Percentiles rank a stretch among this genome's conserved stretches.
Evolutionary conservation across 176 grass and related monocot genomes (phyloP).

Genomic region (Eragrostis nindensis): DNA sequence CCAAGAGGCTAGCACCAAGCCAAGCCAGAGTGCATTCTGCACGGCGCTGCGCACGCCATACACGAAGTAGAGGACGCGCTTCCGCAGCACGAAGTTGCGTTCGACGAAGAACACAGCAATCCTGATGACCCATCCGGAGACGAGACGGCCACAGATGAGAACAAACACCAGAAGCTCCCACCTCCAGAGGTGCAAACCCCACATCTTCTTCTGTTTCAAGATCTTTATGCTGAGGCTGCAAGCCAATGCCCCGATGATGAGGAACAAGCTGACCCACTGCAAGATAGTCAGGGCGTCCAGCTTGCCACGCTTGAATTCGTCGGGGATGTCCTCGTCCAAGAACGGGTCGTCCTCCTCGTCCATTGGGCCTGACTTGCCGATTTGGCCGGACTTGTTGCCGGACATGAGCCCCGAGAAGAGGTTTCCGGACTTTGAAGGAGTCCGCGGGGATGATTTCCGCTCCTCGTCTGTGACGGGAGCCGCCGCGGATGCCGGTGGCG

Average conservation of each 20-base stretch:
- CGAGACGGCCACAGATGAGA: conserved; percentile 80
- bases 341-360: conserved; percentile 85
- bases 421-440: conserved; percentile 49
- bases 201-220: conserved; percentile 40
- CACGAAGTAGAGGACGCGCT: conserved; percentile 88
- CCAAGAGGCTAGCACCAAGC: conserved; percentile 75
- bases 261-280: conserved; percentile 71
- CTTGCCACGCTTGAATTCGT: conserved; percentile 75
- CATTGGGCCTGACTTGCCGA: conserved; percentile 57
- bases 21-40: conserved; percentile 74
- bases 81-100: conserved; percentile 75
- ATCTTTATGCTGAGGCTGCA: conserved; percentile 53
- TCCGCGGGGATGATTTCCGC: conserved; percentile 33
- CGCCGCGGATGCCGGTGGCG: no score
- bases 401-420: conserved; percentile 48
- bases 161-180: conserved; percentile 75
- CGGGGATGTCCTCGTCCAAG: conserved; percentile 81
- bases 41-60: conserved; percentile 74
- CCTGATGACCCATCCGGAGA: conserved; percentile 73
- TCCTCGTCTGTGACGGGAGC: conserved; percentile 25
- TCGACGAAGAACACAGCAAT: conserved; percentile 68
- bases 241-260: conserved; percentile 58
- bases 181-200: conserved; percentile 66
- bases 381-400: conserved; percentile 47
- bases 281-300: conserved; percentile 62